Percentiles rank a stretch among this genome's conserved stretches.
Conservation (phyloP, 1,284 basidiomycete genomes). For the Ustilago shanxiensis region DNA sequence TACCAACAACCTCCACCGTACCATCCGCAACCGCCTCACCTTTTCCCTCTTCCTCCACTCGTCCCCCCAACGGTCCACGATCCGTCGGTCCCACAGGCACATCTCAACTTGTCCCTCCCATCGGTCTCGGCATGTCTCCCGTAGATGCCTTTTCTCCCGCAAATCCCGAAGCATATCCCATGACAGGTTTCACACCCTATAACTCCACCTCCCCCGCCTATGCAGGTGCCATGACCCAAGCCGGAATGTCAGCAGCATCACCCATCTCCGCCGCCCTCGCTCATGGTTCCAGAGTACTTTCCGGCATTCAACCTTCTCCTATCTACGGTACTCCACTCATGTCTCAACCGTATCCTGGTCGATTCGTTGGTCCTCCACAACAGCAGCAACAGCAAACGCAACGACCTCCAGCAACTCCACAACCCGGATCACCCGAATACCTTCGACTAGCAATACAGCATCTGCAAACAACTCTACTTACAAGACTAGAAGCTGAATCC, state of each 20-base stretch:
- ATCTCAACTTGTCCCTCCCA: slow-evolving; percentile 5
- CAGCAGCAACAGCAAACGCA: neutral
- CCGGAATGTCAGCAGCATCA: slow-evolving; percentile 15
- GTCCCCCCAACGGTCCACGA: slow-evolving; percentile 19
- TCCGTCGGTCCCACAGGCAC: slow-evolving; percentile 30
- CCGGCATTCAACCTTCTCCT: slow-evolving; percentile 30
- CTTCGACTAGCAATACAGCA: slow-evolving; percentile 14
- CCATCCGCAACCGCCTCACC: slow-evolving; percentile 33
- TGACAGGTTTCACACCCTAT: slow-evolving; percentile 33
- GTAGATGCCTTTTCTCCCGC: slow-evolving; percentile 31
- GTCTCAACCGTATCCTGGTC: neutral
- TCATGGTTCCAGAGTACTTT: slow-evolving; percentile 27
- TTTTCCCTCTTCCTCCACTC: slow-evolving; percentile 8
- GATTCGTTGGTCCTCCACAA: neutral
- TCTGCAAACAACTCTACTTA: slow-evolving; percentile 25
- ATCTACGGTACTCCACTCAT: slow-evolving; percentile 11
- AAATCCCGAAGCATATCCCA: slow-evolving; percentile 3
- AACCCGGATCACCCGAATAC: slow-evolving; percentile 33
- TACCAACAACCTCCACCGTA: slow-evolving; percentile 21
- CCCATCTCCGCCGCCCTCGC: slow-evolving; percentile 39
- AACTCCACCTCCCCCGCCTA: slow-evolving; percentile 44
- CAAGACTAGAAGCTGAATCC: slow-evolving; percentile 29
- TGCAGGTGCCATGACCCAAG: neutral
- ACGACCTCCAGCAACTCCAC: neutral
- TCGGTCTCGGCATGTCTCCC: slow-evolving; percentile 31